Percentiles rank a stretch among this genome's conserved stretches.
These are phyloP conservation scores for Orbilia javanica DNA, from an alignment of 2,329 filamentous ascomycete species.

Conservation along the genomic window DNA sequence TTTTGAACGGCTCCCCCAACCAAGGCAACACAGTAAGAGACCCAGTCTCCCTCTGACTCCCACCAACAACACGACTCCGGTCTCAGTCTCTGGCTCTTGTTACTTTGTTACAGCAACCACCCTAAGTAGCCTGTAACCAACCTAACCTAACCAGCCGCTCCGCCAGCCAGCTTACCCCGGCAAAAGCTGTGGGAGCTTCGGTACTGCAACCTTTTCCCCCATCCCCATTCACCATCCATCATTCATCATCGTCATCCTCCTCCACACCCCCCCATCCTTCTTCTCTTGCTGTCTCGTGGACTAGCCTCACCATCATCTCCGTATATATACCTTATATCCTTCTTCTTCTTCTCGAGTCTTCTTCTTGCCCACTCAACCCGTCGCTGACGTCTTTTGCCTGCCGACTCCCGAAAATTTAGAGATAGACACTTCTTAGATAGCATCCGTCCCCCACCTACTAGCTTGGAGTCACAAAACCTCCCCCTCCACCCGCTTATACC, in stretches of 20 bases:
- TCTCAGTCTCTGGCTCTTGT: no score
- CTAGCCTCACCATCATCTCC: not conserved
- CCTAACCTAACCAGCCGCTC: not conserved
- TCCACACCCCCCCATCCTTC: not conserved
- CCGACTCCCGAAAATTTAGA: constrained; percentile 17
- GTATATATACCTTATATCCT: constrained; percentile 1
- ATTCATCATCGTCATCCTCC: not conserved
- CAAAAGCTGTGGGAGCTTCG: constrained; percentile 17
- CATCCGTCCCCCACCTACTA: constrained; percentile 25
- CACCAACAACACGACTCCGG: no score
- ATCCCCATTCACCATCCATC: not conserved
- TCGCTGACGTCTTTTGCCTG: not conserved
- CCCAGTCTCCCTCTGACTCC: no score
- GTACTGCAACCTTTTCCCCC: constrained; percentile 8
- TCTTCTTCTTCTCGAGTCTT: not conserved
- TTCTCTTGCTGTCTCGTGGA: not conserved
- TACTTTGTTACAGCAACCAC: no score
- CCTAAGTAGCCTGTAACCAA: no score
- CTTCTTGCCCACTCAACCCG: not conserved
- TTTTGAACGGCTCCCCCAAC: no score
- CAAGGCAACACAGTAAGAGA: no score
- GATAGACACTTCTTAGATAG: not conserved
- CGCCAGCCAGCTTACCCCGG: constrained; percentile 4
- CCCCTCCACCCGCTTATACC: not conserved
- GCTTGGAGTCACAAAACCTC: not conserved